Evolutionary conservation across 805 yeast genomes (phyloP).

Genomic region (Pichia eremophila): DNA sequence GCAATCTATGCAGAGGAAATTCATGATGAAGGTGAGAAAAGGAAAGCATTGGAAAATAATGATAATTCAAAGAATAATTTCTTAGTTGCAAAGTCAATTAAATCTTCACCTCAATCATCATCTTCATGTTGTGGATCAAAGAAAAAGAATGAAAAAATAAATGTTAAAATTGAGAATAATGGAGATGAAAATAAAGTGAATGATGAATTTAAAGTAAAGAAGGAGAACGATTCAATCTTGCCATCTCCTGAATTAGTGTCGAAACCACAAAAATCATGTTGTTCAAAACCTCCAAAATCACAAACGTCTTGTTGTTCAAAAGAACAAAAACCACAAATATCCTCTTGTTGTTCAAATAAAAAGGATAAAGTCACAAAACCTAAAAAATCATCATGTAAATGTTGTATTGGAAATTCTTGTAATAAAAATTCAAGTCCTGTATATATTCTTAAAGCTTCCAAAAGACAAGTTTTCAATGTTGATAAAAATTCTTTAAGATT

Average conservation of each 20-base stretch:
- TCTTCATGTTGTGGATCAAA: not conserved
- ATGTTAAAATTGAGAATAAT: no score
- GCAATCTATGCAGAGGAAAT: constrained; percentile 45
- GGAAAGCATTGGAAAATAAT: not conserved
- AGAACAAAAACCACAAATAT: not conserved
- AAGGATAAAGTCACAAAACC: not conserved
- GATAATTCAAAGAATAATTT: not conserved
- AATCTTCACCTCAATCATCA: not conserved
- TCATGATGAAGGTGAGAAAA: constrained; percentile 1
- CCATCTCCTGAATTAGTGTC: no score
- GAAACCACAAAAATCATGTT: no score
- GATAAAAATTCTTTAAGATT: constrained; percentile 25
- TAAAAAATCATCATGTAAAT: not conserved
- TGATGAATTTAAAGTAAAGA: no score
- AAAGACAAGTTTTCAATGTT: constrained; percentile 28
- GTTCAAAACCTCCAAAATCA: not conserved
- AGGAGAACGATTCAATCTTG: no score
- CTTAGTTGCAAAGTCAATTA: not conserved
- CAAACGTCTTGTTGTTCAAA: not conserved
- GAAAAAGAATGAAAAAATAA: no score
- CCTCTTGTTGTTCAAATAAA: not conserved
- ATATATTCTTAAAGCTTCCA: constrained; percentile 26
- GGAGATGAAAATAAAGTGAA: no score
- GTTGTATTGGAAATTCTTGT: constrained; percentile 1
- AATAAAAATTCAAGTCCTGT: constrained; percentile 16